phyloP scores from a whole-genome alignment of 2,329 filamentous ascomycete species.

The Mycocentrospora acerina region DNA sequence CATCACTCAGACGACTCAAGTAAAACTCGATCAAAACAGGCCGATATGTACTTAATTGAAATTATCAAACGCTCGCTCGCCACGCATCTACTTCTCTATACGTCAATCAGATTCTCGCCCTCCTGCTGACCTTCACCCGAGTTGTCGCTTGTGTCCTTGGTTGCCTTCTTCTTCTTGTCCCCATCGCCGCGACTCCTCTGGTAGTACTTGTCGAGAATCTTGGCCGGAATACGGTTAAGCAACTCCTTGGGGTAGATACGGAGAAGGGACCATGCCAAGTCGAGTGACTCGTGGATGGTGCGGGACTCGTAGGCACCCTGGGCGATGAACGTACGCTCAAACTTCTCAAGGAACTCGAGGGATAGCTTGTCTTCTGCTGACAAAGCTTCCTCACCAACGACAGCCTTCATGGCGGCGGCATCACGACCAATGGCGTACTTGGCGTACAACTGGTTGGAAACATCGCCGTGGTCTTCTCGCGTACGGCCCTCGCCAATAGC shows the following conservation, averaged over 20 bases:
- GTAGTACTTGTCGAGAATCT: constrained; percentile 56
- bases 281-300: constrained; percentile 88
- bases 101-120: constrained; percentile 44
- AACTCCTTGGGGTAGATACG: constrained; percentile 98
- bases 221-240: constrained; percentile 75
- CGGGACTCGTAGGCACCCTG: constrained; percentile 92
- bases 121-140: constrained; percentile 35
- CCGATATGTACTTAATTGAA: neutral
- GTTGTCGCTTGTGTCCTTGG: constrained; percentile 48
- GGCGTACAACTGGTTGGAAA: constrained; percentile 98
- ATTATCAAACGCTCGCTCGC: constrained; percentile 3
- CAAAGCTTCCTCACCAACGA: constrained; percentile 96
- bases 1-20: no score
- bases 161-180: constrained; percentile 44
- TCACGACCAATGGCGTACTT: constrained; percentile 99
- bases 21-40: neutral
- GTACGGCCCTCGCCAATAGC: constrained; percentile 98
- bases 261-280: constrained; percentile 93
- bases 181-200: constrained; percentile 44
- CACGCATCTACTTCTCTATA: constrained; percentile 18
- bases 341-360: constrained; percentile 97
- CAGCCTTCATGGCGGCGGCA: constrained; percentile 97
- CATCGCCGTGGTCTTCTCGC: constrained; percentile 93
- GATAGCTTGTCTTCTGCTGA: constrained; percentile 96
- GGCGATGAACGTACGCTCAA: constrained; percentile 90